These are phyloP conservation scores for Eucalyptus pauciflora DNA, from an alignment of 345 rosid genomes.

Conservation along the genomic window DNA sequence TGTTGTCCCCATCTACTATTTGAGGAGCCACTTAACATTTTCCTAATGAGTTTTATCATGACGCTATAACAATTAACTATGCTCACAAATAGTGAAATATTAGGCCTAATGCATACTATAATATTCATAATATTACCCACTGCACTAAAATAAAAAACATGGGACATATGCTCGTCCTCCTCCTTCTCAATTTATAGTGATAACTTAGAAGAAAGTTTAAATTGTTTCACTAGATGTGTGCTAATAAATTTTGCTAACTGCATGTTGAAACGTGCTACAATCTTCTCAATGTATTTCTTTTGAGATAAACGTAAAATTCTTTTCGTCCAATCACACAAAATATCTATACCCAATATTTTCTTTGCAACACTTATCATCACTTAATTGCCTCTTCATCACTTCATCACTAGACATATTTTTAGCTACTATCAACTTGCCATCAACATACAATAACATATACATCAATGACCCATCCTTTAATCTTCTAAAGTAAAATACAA, in stretches of 20 bases:
- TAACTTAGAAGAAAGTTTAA: not conserved
- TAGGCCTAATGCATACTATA: too few relatives aligned
- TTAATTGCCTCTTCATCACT: not conserved
- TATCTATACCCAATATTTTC: not conserved
- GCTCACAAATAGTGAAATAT: not conserved
- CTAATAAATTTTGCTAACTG: not conserved
- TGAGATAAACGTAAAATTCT: not conserved
- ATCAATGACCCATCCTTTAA: not conserved
- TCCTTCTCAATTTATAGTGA: not conserved
- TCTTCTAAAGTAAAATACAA: not conserved
- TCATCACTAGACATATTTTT: not conserved
- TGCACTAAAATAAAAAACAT: too few relatives aligned
- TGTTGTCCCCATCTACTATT: too few relatives aligned
- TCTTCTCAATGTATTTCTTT: not conserved
- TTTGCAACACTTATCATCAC: not conserved
- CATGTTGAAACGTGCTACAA: not conserved
- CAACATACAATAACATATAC: not conserved
- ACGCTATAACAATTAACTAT: too few relatives aligned
- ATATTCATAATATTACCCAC: too few relatives aligned
- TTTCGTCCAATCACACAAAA: not conserved
- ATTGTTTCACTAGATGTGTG: not conserved
- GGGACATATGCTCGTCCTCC: not conserved
- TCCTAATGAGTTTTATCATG: not conserved
- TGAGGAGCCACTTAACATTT: not conserved
- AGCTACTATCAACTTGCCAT: not conserved